Conservation (phyloP, 2,329 filamentous ascomycete species). For the Aspergillus versicolor region DNA sequence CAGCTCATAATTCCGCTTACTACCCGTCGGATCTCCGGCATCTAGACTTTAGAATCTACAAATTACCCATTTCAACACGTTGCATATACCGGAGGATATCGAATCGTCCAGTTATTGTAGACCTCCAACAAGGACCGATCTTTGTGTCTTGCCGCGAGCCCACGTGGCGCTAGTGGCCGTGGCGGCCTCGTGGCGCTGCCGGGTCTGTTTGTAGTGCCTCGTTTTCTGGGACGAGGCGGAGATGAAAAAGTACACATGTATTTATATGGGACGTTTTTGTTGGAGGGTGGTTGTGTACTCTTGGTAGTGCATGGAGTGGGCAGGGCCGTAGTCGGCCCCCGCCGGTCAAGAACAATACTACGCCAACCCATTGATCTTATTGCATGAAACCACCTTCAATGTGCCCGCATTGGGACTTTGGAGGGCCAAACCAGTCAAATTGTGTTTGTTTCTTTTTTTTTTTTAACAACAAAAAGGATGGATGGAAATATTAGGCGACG, state of each 20-base stretch:
- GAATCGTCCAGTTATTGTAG: background rate
- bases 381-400: conserved; percentile 19
- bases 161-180: background rate
- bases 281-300: background rate
- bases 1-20: conserved; percentile 20
- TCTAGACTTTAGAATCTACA: conserved; percentile 3
- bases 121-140: background rate
- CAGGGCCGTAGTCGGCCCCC: background rate
- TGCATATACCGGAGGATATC: background rate
- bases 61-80: background rate
- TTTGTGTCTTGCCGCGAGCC: background rate
- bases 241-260: background rate
- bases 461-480: background rate
- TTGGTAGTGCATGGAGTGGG: background rate
- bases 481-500: background rate
- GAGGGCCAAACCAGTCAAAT: background rate
- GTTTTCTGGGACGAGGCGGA: background rate
- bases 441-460: background rate
- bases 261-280: conserved; percentile 2
- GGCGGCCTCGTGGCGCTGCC: background rate
- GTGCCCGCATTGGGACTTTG: conserved; percentile 17
- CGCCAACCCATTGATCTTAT: conserved; percentile 20
- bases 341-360: conserved; percentile 16
- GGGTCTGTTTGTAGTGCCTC: background rate
- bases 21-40: background rate